Percentiles rank a stretch among this genome's conserved stretches.
Evolutionary conservation across 768 basidiomycete species (phyloP).

Genomic region (Lentinus tigrinus): DNA sequence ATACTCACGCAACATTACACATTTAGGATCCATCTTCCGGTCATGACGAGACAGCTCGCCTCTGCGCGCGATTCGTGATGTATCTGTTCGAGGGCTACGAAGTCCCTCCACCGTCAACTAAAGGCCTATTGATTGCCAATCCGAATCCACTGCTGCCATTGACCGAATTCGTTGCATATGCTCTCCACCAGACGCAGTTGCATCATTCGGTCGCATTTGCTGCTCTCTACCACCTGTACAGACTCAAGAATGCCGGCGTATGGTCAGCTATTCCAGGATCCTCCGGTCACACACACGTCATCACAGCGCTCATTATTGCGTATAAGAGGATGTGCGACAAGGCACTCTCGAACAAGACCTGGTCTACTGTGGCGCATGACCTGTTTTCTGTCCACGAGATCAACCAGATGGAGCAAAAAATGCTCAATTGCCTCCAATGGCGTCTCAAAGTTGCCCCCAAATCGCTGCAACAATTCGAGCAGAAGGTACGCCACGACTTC

Average conservation of each 20-base stretch:
- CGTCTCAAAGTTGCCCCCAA: conserved; percentile 72
- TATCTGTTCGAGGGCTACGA: conserved; percentile 45
- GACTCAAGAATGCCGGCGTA: conserved; percentile 85
- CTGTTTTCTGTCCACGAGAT: conserved; percentile 78
- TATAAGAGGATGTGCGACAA: conserved; percentile 73
- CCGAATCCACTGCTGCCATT: conserved; percentile 56
- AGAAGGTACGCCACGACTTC: conserved; percentile 61
- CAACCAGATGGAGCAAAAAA: conserved; percentile 96
- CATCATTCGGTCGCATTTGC: conserved; percentile 59
- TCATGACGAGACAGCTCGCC: conserved; percentile 41
- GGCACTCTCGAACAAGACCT: conserved; percentile 70
- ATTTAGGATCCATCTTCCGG: conserved; percentile 34
- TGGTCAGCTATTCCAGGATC: conserved; percentile 90
- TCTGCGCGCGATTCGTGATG: conserved; percentile 43
- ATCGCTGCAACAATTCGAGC: conserved; percentile 60
- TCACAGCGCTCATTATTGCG: conserved; percentile 91
- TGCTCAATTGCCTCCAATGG: conserved; percentile 94
- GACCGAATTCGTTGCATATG: conserved; percentile 83
- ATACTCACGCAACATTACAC: neutral
- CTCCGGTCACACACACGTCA: conserved; percentile 86
- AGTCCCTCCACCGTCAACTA: conserved; percentile 33
- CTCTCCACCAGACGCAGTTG: conserved; percentile 74
- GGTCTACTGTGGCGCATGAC: conserved; percentile 62
- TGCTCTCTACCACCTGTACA: conserved; percentile 68
- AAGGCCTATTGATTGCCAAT: too few relatives aligned